phyloP scores from a whole-genome alignment of 768 basidiomycete genomes.

The Lactifluus pinguis region DNA sequence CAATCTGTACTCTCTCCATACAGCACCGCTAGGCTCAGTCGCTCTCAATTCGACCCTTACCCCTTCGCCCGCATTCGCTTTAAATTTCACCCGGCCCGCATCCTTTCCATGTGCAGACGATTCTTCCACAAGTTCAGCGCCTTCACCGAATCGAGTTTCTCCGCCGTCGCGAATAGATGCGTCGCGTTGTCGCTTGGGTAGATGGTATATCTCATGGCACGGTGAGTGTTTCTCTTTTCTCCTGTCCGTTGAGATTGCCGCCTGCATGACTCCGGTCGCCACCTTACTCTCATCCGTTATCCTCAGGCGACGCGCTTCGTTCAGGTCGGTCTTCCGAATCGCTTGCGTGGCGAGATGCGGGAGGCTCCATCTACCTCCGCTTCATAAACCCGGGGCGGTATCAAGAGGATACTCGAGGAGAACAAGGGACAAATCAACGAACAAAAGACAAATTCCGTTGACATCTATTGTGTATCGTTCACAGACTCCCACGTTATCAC shows the following conservation, averaged over 20 bases:
- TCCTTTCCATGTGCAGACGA: conserved; percentile 19
- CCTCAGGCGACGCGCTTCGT: conserved; percentile 96
- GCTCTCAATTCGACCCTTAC: background rate
- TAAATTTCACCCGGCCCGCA: background rate
- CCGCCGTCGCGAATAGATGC: conserved; percentile 18
- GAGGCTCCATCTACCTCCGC: conserved; percentile 92
- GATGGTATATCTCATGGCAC: conserved; percentile 13
- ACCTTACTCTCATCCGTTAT: conserved; percentile 90
- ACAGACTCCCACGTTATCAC: conserved; percentile 11
- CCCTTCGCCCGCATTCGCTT: background rate
- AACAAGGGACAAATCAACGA: conserved; percentile 63
- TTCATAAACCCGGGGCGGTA: conserved; percentile 82
- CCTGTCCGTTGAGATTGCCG: no score
- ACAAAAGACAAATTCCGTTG: background rate
- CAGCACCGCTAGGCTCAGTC: background rate
- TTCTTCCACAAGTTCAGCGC: conserved; percentile 11
- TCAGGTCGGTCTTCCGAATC: conserved; percentile 92
- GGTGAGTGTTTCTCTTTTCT: background rate
- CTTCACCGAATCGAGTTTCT: conserved; percentile 17
- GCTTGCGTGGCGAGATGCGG: conserved; percentile 96
- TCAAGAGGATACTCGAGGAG: conserved; percentile 58
- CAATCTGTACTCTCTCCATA: background rate
- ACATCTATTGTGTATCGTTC: background rate
- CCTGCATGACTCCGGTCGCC: conserved; percentile 49
- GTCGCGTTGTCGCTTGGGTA: conserved; percentile 19